Percentiles rank a stretch among this genome's conserved stretches.
phyloP scores from a whole-genome alignment of 495 filamentous ascomycete species.

The Aspergillus ellipticus region DNA sequence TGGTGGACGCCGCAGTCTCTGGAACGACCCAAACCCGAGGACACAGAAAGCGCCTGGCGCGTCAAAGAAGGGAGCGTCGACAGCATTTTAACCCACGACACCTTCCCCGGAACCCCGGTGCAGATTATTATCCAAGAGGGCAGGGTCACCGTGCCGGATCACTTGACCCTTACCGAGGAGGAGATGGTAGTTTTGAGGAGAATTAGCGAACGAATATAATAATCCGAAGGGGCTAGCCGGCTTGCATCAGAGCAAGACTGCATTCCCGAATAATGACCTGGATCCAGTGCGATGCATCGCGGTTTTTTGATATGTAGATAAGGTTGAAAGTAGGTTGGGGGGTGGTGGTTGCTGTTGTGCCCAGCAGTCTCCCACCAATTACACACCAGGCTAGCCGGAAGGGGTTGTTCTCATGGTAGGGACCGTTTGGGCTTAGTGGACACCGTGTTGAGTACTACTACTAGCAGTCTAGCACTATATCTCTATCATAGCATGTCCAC shows the following conservation, averaged over 20 bases:
- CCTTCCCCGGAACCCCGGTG: constrained; percentile 21
- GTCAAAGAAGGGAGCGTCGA: constrained; percentile 14
- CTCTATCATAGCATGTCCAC: too few species aligned
- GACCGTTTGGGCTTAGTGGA: neutral
- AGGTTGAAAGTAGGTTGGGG: neutral
- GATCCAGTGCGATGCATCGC: neutral
- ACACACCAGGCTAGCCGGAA: neutral
- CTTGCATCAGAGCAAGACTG: neutral
- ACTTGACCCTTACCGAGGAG: constrained; percentile 29
- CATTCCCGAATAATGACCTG: neutral
- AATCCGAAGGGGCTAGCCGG: neutral
- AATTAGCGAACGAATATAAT: constrained; percentile 31
- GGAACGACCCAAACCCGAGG: constrained; percentile 9
- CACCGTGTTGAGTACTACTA: neutral
- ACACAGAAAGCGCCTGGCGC: constrained; percentile 20
- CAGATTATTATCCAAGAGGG: constrained; percentile 31
- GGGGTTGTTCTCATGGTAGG: neutral
- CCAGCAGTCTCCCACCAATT: neutral
- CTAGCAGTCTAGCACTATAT: too few species aligned
- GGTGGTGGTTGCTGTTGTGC: neutral
- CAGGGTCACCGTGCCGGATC: constrained; percentile 31
- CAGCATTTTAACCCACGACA: constrained; percentile 26
- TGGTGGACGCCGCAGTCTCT: constrained; percentile 57
- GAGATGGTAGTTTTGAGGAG: constrained; percentile 30
- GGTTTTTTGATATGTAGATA: neutral